Conservation (phyloP, 2,329 filamentous ascomycete genomes). For the Trichoderma hamatum region DNA sequence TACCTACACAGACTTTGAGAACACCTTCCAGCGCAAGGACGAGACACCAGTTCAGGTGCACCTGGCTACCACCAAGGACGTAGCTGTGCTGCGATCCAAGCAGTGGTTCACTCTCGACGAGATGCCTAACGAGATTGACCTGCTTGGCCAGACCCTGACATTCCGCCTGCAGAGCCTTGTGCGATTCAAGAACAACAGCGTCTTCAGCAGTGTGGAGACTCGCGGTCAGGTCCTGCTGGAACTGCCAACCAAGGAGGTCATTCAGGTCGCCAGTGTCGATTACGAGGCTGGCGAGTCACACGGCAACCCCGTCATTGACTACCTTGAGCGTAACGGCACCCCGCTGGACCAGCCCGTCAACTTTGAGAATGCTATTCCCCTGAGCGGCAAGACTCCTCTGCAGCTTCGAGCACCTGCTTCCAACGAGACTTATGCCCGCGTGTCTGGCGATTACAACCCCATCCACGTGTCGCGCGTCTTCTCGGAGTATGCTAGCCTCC, state of each 20-base stretch:
- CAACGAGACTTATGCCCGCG: conserved; percentile 96
- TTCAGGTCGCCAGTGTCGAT: conserved; percentile 95
- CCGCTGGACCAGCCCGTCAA: conserved; percentile 94
- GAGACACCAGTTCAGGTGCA: conserved; percentile 95
- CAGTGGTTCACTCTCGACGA: conserved; percentile 93
- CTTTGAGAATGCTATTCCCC: conserved; percentile 95
- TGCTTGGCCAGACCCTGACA: conserved; percentile 89
- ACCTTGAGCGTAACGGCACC: conserved; percentile 86
- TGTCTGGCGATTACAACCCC: conserved; percentile 97
- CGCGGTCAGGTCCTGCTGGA: conserved; percentile 90
- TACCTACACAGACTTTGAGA: conserved; percentile 89
- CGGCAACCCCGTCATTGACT: conserved; percentile 96
- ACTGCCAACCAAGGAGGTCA: conserved; percentile 93
- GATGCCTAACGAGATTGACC: conserved; percentile 70
- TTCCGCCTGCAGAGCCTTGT: conserved; percentile 94
- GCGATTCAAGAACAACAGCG: conserved; percentile 90
- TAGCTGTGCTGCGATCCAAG: conserved; percentile 93
- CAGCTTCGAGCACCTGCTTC: conserved; percentile 88
- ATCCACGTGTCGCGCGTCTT: conserved; percentile 98
- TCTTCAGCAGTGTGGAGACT: conserved; percentile 91
- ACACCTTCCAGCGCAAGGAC: conserved; percentile 97
- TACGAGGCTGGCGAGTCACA: conserved; percentile 91
- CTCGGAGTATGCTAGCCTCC: conserved; percentile 90
- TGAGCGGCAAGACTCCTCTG: conserved; percentile 88
- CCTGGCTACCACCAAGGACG: conserved; percentile 83